A percentile compares a stretch with the other conserved stretches of the same genome.
Evolutionary conservation across 23 red algal species (phyloP).

Genomic region (Gracilaria vermiculophylla): DNA sequence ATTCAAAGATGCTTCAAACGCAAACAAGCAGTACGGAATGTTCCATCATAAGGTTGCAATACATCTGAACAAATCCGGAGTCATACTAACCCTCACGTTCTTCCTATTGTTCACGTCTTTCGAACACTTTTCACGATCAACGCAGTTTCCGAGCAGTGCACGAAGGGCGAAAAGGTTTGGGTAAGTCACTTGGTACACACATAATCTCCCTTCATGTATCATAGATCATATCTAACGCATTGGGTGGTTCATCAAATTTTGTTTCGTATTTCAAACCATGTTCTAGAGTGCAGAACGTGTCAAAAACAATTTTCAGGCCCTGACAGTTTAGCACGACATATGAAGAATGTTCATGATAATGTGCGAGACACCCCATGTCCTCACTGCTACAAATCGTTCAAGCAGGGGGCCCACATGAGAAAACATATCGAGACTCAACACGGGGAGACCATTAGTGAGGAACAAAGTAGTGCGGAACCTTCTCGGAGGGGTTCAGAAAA

Average conservation of each 20-base stretch:
- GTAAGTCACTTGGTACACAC: not conserved
- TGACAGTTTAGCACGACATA: not conserved
- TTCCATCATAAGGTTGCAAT: not conserved
- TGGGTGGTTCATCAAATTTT: not conserved
- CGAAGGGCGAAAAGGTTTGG: not conserved
- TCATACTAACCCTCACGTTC: not conserved
- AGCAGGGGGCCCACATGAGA: constrained; percentile 1
- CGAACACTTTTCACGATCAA: not conserved
- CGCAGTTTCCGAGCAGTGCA: not conserved
- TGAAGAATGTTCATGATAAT: constrained; percentile 11
- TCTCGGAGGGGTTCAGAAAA: not conserved
- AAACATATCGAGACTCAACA: constrained; percentile 13
- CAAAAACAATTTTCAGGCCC: not conserved
- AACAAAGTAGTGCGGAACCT: not conserved
- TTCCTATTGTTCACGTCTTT: not conserved
- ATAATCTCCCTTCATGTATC: not conserved
- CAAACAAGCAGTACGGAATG: constrained; percentile 5
- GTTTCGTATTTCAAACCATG: not conserved
- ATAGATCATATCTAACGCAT: not conserved
- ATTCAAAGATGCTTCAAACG: not conserved
- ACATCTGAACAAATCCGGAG: not conserved
- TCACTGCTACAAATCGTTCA: not conserved
- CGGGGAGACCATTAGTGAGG: not conserved
- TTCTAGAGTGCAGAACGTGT: not conserved
- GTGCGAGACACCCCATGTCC: not conserved